A percentile compares a stretch with the other conserved stretches of the same genome.
Conservation (phyloP, 345 rosid genomes). For the Microcos paniculata region DNA sequence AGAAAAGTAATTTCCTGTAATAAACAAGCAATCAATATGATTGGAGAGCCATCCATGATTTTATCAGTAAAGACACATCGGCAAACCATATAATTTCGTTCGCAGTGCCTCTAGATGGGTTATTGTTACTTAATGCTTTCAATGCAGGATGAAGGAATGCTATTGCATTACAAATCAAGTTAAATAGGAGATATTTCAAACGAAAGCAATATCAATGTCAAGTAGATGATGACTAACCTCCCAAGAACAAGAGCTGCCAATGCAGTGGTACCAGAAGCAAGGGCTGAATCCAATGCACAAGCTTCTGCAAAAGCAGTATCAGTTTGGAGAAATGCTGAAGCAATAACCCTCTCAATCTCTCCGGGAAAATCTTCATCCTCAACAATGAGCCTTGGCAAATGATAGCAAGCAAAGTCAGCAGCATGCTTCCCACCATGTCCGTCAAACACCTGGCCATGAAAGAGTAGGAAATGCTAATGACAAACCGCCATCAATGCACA, state of each 20-base stretch:
- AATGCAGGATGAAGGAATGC: background rate
- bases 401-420: slow-evolving; percentile 41
- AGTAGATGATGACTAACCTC: slow-evolving; percentile 46
- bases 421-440: slow-evolving; percentile 97
- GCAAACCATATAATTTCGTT: background rate
- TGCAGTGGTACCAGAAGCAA: slow-evolving; percentile 91
- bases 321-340: slow-evolving; percentile 84
- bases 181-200: background rate
- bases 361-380: slow-evolving; percentile 67
- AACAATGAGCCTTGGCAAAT: slow-evolving; percentile 57
- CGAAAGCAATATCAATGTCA: background rate
- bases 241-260: slow-evolving; percentile 78
- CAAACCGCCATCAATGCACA: background rate
- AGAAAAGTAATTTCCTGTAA: background rate
- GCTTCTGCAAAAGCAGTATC: slow-evolving; percentile 65
- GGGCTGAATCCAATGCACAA: slow-evolving; percentile 47
- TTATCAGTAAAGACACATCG: background rate
- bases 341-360: slow-evolving; percentile 59
- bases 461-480: background rate
- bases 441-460: slow-evolving; percentile 58
- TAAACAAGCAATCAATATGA: background rate
- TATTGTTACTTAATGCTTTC: background rate
- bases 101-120: background rate
- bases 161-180: background rate
- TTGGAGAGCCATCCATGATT: background rate